A percentile compares a stretch with the other conserved stretches of the same genome.
Evolutionary conservation across 2,329 filamentous ascomycete genomes (phyloP).

Genomic region (Neocatenulostroma microsporum): DNA sequence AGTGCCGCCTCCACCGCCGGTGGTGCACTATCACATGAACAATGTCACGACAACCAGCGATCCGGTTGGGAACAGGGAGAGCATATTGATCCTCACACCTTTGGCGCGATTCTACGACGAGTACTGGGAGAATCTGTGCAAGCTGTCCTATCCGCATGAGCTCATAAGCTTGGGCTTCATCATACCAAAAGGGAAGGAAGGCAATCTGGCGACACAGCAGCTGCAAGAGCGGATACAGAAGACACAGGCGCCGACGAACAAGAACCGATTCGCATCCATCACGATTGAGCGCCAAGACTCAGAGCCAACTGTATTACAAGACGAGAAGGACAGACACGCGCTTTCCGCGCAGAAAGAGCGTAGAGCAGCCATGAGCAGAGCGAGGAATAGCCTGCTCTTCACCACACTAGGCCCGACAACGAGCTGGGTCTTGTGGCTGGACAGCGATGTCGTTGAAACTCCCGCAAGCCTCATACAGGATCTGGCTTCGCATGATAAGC

Average conservation of each 20-base stretch:
- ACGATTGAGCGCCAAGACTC: slow-evolving; percentile 95
- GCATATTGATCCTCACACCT: slow-evolving; percentile 83
- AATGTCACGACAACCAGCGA: slow-evolving; percentile 75
- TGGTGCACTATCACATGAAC: slow-evolving; percentile 91
- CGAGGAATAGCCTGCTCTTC: slow-evolving; percentile 89
- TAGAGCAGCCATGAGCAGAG: slow-evolving; percentile 83
- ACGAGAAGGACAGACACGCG: slow-evolving; percentile 84
- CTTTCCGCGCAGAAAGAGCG: slow-evolving; percentile 81
- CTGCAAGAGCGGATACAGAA: slow-evolving; percentile 78
- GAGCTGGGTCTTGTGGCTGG: slow-evolving; percentile 95
- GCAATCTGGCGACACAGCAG: slow-evolving; percentile 73
- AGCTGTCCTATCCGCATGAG: slow-evolving; percentile 81
- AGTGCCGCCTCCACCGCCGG: slow-evolving; percentile 64
- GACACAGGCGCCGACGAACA: slow-evolving; percentile 74
- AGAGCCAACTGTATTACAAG: slow-evolving; percentile 69
- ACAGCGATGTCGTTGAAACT: slow-evolving; percentile 84
- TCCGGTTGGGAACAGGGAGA: slow-evolving; percentile 72
- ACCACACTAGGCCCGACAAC: slow-evolving; percentile 85
- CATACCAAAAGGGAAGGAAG: slow-evolving; percentile 85
- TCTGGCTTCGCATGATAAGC: slow-evolving; percentile 75
- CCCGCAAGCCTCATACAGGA: slow-evolving; percentile 83
- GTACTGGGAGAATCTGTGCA: slow-evolving; percentile 91
- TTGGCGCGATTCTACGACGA: slow-evolving; percentile 86
- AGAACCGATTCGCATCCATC: slow-evolving; percentile 80
- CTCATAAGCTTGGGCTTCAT: slow-evolving; percentile 95